A percentile compares a stretch with the other conserved stretches of the same genome.
These are phyloP conservation scores for Cladochytrium replicatum DNA, from an alignment of 192 early-diverging fungal species.

Conservation along the genomic window DNA sequence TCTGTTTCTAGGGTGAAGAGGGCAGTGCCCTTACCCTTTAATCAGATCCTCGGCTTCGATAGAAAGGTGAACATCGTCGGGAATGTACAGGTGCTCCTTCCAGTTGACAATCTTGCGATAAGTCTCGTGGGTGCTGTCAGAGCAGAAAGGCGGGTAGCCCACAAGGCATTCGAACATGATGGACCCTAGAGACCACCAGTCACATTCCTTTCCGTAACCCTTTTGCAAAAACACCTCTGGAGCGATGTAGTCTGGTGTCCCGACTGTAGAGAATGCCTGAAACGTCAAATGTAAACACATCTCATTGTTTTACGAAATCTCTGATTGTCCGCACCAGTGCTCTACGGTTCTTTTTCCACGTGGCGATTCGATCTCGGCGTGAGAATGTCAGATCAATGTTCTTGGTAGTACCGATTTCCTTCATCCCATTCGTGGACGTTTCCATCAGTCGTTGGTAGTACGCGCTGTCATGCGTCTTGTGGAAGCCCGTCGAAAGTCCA, in stretches of 20 bases:
- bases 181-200: slow-evolving; percentile 99
- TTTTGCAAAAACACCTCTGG: slow-evolving; percentile 91
- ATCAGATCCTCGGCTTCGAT: slow-evolving; percentile 89
- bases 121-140: slow-evolving; percentile 89
- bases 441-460: slow-evolving; percentile 62
- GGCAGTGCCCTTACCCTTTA: slow-evolving; percentile 61
- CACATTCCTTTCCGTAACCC: slow-evolving; percentile 95
- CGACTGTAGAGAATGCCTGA: slow-evolving; percentile 94
- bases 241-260: slow-evolving; percentile 97
- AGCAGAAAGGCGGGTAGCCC: slow-evolving; percentile 97
- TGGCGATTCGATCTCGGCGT: slow-evolving; percentile 89
- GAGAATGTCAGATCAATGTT: slow-evolving; percentile 89
- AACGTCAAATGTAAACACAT: slow-evolving; percentile 16
- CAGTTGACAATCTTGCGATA: slow-evolving; percentile 98
- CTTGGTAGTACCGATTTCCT: slow-evolving; percentile 35
- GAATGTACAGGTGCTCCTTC: slow-evolving; percentile 82
- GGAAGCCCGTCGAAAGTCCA: slow-evolving; percentile 98
- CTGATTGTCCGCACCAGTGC: slow-evolving; percentile 70
- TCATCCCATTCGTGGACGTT: slow-evolving; percentile 25
- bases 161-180: slow-evolving; percentile 99
- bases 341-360: slow-evolving; percentile 96
- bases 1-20: no score
- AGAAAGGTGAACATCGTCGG: slow-evolving; percentile 85
- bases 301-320: no score
- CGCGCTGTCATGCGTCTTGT: slow-evolving; percentile 95